These are phyloP conservation scores for Isoetes engelmannii DNA, from an alignment of 83 land plant genomes.

Conservation along the genomic window DNA sequence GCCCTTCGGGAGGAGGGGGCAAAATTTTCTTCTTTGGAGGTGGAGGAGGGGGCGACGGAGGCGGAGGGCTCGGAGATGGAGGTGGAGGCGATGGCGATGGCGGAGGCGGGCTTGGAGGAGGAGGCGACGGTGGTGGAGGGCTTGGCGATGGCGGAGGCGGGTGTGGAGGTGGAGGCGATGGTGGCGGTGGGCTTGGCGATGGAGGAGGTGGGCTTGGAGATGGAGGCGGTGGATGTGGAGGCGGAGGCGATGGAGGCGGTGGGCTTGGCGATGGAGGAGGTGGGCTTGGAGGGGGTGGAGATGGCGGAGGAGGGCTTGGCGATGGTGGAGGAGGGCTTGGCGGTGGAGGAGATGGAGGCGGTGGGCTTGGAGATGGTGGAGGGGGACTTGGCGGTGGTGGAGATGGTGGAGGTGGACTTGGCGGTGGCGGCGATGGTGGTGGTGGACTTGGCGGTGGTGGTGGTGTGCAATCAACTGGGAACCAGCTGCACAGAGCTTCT, in stretches of 20 bases:
- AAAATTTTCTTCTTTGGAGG: not conserved
- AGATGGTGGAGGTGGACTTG: conserved; percentile 1
- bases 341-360: not conserved
- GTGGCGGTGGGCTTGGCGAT: not conserved
- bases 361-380: not conserved
- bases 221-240: not conserved
- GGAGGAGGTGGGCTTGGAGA: conserved; percentile 12
- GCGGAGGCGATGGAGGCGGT: conserved; percentile 5
- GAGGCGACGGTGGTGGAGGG: not conserved
- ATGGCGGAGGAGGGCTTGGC: conserved; percentile 6
- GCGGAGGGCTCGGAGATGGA: conserved; percentile 12
- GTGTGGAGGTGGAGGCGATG: not conserved
- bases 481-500: conserved; percentile 18
- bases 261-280: conserved; percentile 1
- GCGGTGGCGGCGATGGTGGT: conserved; percentile 14
- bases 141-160: not conserved
- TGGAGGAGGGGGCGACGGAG: conserved; percentile 23
- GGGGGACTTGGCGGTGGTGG: conserved; percentile 3
- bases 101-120: conserved; percentile 9
- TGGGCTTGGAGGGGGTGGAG: not conserved
- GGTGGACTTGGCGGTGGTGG: conserved; percentile 9
- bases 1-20: not conserved
- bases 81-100: conserved; percentile 13
- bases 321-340: conserved; percentile 9
- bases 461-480: conserved; percentile 11